Evolutionary conservation across 441 rosid species (phyloP).

Genomic region (Iberis amara): DNA sequence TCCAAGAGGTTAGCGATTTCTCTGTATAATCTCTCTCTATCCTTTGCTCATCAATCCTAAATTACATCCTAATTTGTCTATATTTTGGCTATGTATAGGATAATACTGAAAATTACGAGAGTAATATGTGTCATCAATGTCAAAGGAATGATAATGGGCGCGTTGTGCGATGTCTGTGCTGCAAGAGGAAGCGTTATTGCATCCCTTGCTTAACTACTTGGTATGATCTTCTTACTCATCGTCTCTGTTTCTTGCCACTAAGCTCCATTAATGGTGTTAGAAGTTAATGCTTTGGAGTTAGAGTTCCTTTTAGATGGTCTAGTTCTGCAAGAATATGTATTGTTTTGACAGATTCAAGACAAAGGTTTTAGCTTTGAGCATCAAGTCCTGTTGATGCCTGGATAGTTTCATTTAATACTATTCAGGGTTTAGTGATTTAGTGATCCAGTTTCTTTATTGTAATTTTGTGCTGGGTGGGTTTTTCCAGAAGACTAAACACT

Average conservation of each 20-base stretch:
- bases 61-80: not conserved
- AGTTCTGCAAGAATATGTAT: not conserved
- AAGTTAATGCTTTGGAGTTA: not conserved
- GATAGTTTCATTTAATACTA: not conserved
- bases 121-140: constrained; percentile 74
- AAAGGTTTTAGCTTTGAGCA: not conserved
- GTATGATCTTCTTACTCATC: constrained; percentile 31
- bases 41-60: not conserved
- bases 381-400: not conserved
- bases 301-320: not conserved
- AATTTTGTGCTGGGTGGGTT: too few species aligned
- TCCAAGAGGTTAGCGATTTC: too few species aligned
- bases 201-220: constrained; percentile 43
- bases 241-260: constrained; percentile 2
- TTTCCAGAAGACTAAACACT: too few species aligned
- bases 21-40: not conserved
- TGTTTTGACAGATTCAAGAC: not conserved
- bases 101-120: not conserved
- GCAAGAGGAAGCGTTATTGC: constrained; percentile 60
- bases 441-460: too few species aligned
- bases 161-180: constrained; percentile 51
- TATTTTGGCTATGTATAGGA: constrained; percentile 5
- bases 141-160: constrained; percentile 56
- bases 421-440: not conserved
- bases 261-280: not conserved